phyloP scores from a whole-genome alignment of 805 yeast species.

The Candida hungchunana region DNA sequence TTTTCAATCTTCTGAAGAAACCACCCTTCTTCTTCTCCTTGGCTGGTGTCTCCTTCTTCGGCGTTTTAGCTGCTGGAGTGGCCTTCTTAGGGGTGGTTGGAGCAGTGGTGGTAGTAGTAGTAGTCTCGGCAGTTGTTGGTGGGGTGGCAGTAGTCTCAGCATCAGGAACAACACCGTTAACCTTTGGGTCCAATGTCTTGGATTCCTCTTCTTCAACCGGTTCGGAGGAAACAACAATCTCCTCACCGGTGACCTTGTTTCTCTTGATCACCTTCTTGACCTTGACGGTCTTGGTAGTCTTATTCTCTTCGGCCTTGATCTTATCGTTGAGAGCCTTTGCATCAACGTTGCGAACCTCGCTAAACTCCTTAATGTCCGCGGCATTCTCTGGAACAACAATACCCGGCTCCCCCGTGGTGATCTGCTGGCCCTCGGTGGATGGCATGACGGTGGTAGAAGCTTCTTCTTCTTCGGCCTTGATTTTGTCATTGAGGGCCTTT shows the following conservation, averaged over 20 bases:
- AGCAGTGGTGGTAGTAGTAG: constrained; percentile 1
- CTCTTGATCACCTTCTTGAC: constrained; percentile 36
- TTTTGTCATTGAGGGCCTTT: constrained; percentile 48
- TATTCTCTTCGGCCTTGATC: constrained; percentile 13
- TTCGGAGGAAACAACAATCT: constrained; percentile 31
- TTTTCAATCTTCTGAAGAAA: too few relatives aligned
- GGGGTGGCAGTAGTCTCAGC: constrained; percentile 4
- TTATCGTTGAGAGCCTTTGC: constrained; percentile 44
- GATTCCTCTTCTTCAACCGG: constrained; percentile 22
- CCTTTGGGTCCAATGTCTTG: constrained; percentile 21
- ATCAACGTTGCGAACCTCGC: constrained; percentile 43
- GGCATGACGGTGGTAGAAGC: constrained; percentile 29
- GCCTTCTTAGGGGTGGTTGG: constrained; percentile 1
- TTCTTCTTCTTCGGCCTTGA: constrained; percentile 23
- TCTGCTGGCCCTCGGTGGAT: constrained; percentile 33
- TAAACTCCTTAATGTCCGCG: constrained; percentile 54
- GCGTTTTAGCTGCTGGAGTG: constrained; percentile 1
- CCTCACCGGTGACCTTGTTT: constrained; percentile 39
- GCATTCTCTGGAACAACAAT: constrained; percentile 55
- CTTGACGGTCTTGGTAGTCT: constrained; percentile 27
- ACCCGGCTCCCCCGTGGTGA: constrained; percentile 68
- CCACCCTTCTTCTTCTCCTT: constrained; percentile 14
- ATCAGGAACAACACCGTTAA: constrained; percentile 1
- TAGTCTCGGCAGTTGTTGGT: constrained; percentile 1
- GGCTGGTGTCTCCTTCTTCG: constrained; percentile 1